A percentile compares a stretch with the other conserved stretches of the same genome.
Conservation (phyloP, 2,329 filamentous ascomycete species). For the Hypoxylon sp. region DNA sequence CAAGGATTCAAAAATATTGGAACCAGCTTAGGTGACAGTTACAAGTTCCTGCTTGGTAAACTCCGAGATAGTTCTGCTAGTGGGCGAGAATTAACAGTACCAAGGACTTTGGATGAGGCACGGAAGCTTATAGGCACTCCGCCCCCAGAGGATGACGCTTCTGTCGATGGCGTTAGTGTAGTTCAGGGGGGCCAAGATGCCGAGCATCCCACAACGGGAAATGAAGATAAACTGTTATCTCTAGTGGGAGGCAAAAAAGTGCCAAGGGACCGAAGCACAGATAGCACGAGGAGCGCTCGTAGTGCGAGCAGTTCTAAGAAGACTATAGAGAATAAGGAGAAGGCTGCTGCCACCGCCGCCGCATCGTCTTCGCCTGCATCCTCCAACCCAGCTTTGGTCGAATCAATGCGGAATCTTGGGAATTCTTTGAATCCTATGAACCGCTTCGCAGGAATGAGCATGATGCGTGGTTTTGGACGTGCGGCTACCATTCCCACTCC, state of each 20-base stretch:
- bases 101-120: slow-evolving; percentile 93
- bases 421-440: slow-evolving; percentile 87
- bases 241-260: slow-evolving; percentile 77
- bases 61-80: slow-evolving; percentile 78
- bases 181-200: slow-evolving; percentile 61
- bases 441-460: slow-evolving; percentile 79
- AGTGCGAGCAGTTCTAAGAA: slow-evolving; percentile 74
- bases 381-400: slow-evolving; percentile 75
- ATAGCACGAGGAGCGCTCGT: slow-evolving; percentile 76
- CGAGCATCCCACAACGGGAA: slow-evolving; percentile 52
- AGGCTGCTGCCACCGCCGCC: slow-evolving; percentile 52
- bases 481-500: slow-evolving; percentile 59
- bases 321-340: slow-evolving; percentile 62
- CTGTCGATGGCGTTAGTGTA: slow-evolving; percentile 70
- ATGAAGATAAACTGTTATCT: slow-evolving; percentile 77
- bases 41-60: slow-evolving; percentile 92
- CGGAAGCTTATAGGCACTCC: slow-evolving; percentile 87
- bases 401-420: slow-evolving; percentile 85
- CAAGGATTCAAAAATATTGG: slow-evolving; percentile 94
- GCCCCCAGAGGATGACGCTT: slow-evolving; percentile 72
- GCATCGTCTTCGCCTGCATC: slow-evolving; percentile 53
- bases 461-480: slow-evolving; percentile 82
- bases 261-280: slow-evolving; percentile 79
- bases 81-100: slow-evolving; percentile 72
- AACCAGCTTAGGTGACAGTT: slow-evolving; percentile 89